These are phyloP conservation scores for Symbiodinium natans DNA, from an alignment of 73 alveolate genomes.

Conservation along the genomic window DNA sequence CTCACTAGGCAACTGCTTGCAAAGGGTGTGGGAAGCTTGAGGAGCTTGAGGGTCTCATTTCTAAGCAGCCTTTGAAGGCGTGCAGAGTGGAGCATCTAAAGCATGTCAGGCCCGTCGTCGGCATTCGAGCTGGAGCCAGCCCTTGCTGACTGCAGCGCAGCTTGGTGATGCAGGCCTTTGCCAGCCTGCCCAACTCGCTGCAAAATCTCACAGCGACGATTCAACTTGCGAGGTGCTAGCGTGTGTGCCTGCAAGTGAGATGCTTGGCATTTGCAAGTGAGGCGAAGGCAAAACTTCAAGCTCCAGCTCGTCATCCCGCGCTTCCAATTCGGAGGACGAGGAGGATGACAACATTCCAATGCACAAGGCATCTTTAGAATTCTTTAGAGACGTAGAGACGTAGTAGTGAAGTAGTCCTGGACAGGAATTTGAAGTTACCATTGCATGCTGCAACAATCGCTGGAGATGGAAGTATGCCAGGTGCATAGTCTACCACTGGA, in stretches of 20 bases:
- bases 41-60: too few relatives aligned
- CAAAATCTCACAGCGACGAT: too few relatives aligned
- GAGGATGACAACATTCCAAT: not conserved
- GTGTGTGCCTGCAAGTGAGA: not conserved
- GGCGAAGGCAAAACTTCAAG: not conserved
- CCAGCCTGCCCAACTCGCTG: not conserved
- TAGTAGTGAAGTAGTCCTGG: not conserved
- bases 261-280: not conserved
- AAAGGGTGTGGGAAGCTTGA: too few relatives aligned
- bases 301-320: not conserved
- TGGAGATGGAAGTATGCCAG: not conserved
- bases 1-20: too few relatives aligned
- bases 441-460: too few relatives aligned
- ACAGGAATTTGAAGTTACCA: too few relatives aligned
- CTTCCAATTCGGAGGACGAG: not conserved
- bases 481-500: not conserved
- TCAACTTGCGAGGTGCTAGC: too few relatives aligned
- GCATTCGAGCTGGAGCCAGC: slow-evolving; percentile 2
- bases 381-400: not conserved
- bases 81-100: too few relatives aligned
- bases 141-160: not conserved
- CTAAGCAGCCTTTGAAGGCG: too few relatives aligned
- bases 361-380: not conserved
- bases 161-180: not conserved
- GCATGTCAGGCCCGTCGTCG: slow-evolving; percentile 7